A percentile compares a stretch with the other conserved stretches of the same genome.
Conservation (phyloP, 352 stramenopile species). For the Phytophthora quininea region DNA sequence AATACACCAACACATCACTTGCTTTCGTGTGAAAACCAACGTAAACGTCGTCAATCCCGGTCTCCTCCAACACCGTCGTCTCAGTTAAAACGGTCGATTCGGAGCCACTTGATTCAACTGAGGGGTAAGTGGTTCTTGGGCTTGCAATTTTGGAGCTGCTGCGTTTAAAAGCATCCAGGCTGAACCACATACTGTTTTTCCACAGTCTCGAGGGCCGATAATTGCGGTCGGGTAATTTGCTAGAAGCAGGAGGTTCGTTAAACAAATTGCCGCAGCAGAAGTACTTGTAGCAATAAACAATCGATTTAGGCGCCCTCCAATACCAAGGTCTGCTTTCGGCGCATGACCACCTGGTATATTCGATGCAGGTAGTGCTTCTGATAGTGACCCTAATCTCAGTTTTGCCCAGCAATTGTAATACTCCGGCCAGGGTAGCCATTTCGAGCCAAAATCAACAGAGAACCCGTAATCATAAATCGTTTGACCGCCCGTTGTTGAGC, state of each 20-base stretch:
- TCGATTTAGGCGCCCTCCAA: constrained; percentile 1
- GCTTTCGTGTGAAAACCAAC: constrained; percentile 24
- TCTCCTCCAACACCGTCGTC: not conserved
- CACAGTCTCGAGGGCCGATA: constrained; percentile 45
- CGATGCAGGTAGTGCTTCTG: not conserved
- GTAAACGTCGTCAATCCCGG: constrained; percentile 14
- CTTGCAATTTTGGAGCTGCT: constrained; percentile 12
- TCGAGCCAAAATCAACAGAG: constrained; percentile 71
- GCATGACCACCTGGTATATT: not conserved
- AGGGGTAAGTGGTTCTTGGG: not conserved
- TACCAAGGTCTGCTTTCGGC: not conserved
- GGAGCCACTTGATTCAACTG: not conserved
- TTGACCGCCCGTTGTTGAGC: constrained; percentile 27
- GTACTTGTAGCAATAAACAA: constrained; percentile 40
- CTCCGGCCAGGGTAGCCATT: constrained; percentile 75
- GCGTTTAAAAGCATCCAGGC: constrained; percentile 33
- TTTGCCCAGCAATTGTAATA: constrained; percentile 64
- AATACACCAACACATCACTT: constrained; percentile 20
- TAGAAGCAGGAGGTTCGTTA: constrained; percentile 55
- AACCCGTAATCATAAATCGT: constrained; percentile 74
- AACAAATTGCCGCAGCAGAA: constrained; percentile 44
- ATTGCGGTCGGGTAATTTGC: constrained; percentile 45
- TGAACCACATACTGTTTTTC: constrained; percentile 54
- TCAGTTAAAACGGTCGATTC: not conserved
- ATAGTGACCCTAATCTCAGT: constrained; percentile 18